Evolutionary conservation across 306 rosid species (phyloP), one percentile per base, ranked within the genome.

Genomic region (Malus orientalis): DNA sequence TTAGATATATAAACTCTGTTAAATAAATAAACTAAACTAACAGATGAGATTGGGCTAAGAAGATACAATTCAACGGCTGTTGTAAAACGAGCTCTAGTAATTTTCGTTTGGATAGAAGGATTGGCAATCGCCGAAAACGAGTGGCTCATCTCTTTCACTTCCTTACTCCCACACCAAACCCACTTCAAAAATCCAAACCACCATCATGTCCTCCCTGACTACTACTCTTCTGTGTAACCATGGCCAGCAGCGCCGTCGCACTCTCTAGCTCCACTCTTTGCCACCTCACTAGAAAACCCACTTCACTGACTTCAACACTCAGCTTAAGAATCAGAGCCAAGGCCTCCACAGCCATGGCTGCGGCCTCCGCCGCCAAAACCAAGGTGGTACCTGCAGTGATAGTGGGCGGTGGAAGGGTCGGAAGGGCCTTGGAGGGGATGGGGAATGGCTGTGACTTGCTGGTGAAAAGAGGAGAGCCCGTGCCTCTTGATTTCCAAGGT

Each of bases 361-460:
- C 84, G 67, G 51, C 84, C 11, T 54, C 83, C 27, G 64, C 82
- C 11, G 49, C 83, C 74, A 65, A n/a, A 20, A 64, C 84, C 4
- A 86, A 66, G 82, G 95, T 90, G 0, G 75, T 70, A 5, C 97
- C 98, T 0, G 97, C 98, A 5, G 93, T 90, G 60, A 95, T 95
- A 18, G 97, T 95, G 32, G 98, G 98, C 18, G 86, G 90, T 20
- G 98, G 98, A 36, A 85, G 98, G 59, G 96, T 92, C 0, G 98
- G 98, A 1, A 90, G 77, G 58, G 97, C 96, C 38, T 78, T 95
- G 71, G 72, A 86, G 67, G 96, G 86, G 33, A 85, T 92, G 92
- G 98, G 98, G 9, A 76, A 33, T 51, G 96, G 96, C 29, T 67
- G 82, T 51, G 98, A 95, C 76, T 10, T 84, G 11, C 83, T 95